phyloP scores from a whole-genome alignment of 2,329 filamentous ascomycete species.

The Fusarium pseudograminearum region DNA sequence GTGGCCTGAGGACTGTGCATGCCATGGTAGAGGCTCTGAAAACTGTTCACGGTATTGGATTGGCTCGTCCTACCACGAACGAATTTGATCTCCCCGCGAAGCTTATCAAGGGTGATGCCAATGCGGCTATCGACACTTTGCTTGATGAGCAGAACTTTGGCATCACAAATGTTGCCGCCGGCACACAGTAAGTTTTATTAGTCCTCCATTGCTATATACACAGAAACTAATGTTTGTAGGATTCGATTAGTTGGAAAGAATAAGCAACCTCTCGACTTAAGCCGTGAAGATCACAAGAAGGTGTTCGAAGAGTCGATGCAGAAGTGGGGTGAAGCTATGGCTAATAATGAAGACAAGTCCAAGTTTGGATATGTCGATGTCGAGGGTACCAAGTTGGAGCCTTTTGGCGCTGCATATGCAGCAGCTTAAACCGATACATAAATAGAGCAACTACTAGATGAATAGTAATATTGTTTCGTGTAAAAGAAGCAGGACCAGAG shows the following conservation, averaged over 20 bases:
- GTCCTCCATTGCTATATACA: fast-evolving
- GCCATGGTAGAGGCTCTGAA: conserved; percentile 70
- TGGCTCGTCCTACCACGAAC: conserved; percentile 56
- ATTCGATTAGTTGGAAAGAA: conserved; percentile 52
- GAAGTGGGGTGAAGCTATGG: conserved; percentile 50
- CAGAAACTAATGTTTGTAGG: conserved; percentile 9
- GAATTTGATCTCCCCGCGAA: conserved; percentile 47
- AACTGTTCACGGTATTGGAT: conserved; percentile 69
- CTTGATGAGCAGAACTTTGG: conserved; percentile 66
- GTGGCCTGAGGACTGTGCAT: conserved; percentile 65
- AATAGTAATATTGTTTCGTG: not conserved
- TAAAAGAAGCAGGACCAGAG: not conserved
- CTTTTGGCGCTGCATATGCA: conserved; percentile 49
- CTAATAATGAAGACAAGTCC: conserved; percentile 48
- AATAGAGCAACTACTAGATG: not conserved
- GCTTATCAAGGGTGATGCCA: conserved; percentile 49
- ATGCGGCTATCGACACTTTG: conserved; percentile 60
- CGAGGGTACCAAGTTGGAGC: conserved; percentile 48
- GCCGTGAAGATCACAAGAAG: conserved; percentile 49
- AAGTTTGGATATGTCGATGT: conserved; percentile 52
- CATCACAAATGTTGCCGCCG: conserved; percentile 46
- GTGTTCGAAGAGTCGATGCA: conserved; percentile 48
- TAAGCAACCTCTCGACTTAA: conserved; percentile 71
- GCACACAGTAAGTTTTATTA: conserved; percentile 48
- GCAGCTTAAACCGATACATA: not conserved